Percentiles rank a stretch among this genome's conserved stretches.
Evolutionary conservation across 176 grass and related monocot species (phyloP).

Genomic region (Hyparrhenia diplandra): DNA sequence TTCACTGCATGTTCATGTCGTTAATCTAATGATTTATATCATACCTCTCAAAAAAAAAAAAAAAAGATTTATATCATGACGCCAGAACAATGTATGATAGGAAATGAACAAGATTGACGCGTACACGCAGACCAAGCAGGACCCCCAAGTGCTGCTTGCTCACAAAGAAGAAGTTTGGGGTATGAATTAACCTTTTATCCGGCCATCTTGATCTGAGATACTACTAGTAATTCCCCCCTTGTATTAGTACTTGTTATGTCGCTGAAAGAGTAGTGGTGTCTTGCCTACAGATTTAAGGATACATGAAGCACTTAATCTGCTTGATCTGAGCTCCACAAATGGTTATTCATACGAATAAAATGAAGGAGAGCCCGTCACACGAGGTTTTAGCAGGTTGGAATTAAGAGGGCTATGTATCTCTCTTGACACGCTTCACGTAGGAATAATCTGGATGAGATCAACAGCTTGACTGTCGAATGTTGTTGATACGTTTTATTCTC

Average conservation of each 20-base stretch:
- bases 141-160: slow-evolving; percentile 48
- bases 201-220: not conserved
- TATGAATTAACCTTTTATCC: slow-evolving; percentile 14
- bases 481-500: not conserved
- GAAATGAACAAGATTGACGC: slow-evolving; percentile 67
- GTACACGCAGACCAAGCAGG: slow-evolving; percentile 35
- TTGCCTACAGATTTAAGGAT: no score
- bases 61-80: not conserved
- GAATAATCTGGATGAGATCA: not conserved
- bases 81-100: not conserved
- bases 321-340: not conserved
- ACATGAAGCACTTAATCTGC: no score
- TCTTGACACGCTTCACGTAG: no score
- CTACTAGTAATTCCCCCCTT: not conserved
- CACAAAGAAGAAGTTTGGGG: slow-evolving; percentile 46
- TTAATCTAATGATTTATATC: not conserved
- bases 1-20: not conserved
- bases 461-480: not conserved
- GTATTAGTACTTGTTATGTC: not conserved
- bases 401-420: not conserved
- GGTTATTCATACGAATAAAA: no score
- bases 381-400: not conserved
- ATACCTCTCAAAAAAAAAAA: no score
- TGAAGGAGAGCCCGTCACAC: not conserved
- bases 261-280: no score